These are phyloP conservation scores for Pichia sp. DNA, from an alignment of 1,139 yeast genomes.

Conservation along the genomic window DNA sequence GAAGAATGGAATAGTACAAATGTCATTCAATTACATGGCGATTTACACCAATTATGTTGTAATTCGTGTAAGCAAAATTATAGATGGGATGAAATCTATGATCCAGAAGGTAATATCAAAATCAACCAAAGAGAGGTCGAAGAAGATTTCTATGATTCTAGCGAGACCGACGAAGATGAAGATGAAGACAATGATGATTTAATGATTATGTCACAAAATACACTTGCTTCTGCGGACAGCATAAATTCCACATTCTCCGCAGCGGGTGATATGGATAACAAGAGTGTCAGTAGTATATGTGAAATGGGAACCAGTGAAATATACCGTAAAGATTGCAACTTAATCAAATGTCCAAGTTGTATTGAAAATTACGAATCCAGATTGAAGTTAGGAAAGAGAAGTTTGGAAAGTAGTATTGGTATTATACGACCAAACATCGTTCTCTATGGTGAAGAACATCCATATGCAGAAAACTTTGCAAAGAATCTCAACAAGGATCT, in stretches of 20 bases:
- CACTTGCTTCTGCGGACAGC: neutral
- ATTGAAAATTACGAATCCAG: slow-evolving; percentile 51
- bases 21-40: slow-evolving; percentile 91
- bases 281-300: slow-evolving; percentile 5
- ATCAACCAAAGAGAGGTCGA: slow-evolving; percentile 18
- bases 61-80: slow-evolving; percentile 51
- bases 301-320: neutral
- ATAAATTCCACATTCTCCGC: slow-evolving; percentile 9
- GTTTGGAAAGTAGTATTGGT: slow-evolving; percentile 54
- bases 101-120: slow-evolving; percentile 69
- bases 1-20: slow-evolving; percentile 60
- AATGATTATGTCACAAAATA: slow-evolving; percentile 12
- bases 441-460: slow-evolving; percentile 78
- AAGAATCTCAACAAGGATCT: slow-evolving; percentile 57
- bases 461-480: slow-evolving; percentile 65
- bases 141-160: slow-evolving; percentile 1
- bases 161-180: neutral
- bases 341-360: slow-evolving; percentile 68
- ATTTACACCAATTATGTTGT: slow-evolving; percentile 58
- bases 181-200: slow-evolving; percentile 9
- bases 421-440: slow-evolving; percentile 72
- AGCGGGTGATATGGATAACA: neutral
- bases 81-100: slow-evolving; percentile 78
- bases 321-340: slow-evolving; percentile 39
- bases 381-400: slow-evolving; percentile 58